Evolutionary conservation across 345 rosid species (phyloP).

Genomic region (Citrus maxima): DNA sequence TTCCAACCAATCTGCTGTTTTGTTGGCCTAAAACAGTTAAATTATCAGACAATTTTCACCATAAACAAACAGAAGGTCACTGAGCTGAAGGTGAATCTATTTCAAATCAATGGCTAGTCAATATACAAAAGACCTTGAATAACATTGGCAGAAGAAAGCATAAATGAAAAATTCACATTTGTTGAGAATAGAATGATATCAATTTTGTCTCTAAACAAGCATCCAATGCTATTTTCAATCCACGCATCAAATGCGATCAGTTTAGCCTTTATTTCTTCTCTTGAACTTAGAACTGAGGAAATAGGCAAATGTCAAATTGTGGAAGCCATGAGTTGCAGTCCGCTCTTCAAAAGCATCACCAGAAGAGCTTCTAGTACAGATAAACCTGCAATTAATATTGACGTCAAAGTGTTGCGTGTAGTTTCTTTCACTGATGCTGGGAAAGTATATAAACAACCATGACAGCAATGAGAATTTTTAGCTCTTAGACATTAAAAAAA

Average conservation of each 20-base stretch:
- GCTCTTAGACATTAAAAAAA: neutral
- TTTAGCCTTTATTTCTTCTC: neutral
- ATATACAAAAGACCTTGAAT: neutral
- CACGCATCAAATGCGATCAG: neutral
- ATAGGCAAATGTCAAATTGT: neutral
- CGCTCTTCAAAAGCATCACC: neutral
- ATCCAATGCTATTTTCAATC: neutral
- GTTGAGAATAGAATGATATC: neutral
- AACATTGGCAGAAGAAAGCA: neutral
- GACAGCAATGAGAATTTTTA: neutral
- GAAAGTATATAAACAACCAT: neutral
- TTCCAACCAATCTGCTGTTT: neutral
- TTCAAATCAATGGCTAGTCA: neutral
- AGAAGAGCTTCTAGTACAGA: neutral
- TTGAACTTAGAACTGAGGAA: too few species aligned
- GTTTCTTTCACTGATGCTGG: neutral
- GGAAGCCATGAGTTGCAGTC: neutral
- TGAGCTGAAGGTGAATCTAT: neutral
- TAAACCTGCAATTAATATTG: conserved; percentile 1
- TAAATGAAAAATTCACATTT: neutral
- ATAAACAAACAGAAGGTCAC: neutral
- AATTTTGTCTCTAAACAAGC: neutral
- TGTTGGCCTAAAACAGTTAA: neutral
- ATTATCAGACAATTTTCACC: neutral
- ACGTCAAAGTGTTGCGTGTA: neutral